Percentiles rank a stretch among this genome's conserved stretches.
These are phyloP conservation scores for Auricularia heimuer DNA, from an alignment of 768 basidiomycete species.

Conservation along the genomic window DNA sequence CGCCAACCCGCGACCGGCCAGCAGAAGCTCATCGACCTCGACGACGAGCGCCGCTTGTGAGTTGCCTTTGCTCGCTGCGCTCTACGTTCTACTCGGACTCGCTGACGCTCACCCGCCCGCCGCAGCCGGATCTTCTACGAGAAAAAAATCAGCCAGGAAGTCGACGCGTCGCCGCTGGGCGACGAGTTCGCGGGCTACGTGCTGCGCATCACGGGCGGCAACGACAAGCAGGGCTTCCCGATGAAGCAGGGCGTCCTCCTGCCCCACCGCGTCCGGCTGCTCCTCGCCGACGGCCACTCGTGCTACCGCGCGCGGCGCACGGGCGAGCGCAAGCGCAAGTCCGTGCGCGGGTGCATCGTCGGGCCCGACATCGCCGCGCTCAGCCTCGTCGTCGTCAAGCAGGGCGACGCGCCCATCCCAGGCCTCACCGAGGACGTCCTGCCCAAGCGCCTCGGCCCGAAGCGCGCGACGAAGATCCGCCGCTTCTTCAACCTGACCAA, in stretches of 20 bases:
- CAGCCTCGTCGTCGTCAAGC: constrained; percentile 89
- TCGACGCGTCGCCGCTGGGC: constrained; percentile 80
- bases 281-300: constrained; percentile 93
- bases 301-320: constrained; percentile 89
- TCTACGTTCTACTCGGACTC: background rate
- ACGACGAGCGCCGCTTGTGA: constrained; percentile 81
- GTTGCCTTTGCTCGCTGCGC: constrained; percentile 17
- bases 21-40: constrained; percentile 92
- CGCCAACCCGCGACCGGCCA: constrained; percentile 94
- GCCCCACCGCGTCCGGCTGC: constrained; percentile 85
- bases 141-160: constrained; percentile 94
- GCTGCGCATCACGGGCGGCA: constrained; percentile 93
- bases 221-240: constrained; percentile 98
- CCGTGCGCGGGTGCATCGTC: constrained; percentile 96
- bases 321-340: constrained; percentile 98
- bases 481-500: constrained; percentile 96
- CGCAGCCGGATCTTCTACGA: constrained; percentile 88
- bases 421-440: constrained; percentile 87
- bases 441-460: constrained; percentile 93
- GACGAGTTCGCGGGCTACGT: constrained; percentile 97
- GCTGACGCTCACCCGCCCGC: background rate
- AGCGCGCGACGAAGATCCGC: constrained; percentile 95
- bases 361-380: constrained; percentile 94
- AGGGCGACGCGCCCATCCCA: constrained; percentile 83
- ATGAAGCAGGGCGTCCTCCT: constrained; percentile 99